These are phyloP conservation scores for baker's yeast (Saccharomyces cerevisiae) DNA, from an alignment of 805 yeast genomes.

Conservation along the genomic window DNA sequence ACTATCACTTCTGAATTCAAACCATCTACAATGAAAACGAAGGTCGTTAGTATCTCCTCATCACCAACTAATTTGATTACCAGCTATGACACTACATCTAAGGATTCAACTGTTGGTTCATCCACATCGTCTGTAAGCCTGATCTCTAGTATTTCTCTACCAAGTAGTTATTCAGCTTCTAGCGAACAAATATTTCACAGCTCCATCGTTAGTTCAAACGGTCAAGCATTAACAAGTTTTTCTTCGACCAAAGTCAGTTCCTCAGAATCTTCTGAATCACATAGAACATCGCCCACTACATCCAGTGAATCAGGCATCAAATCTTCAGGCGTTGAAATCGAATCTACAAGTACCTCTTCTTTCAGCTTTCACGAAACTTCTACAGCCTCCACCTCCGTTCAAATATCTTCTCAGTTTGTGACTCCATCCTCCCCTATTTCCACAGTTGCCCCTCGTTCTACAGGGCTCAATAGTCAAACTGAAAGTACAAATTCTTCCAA, in stretches of 20 bases:
- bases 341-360: not conserved
- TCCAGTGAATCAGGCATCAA: not conserved
- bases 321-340: not conserved
- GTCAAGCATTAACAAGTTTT: not conserved
- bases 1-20: not conserved
- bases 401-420: not conserved
- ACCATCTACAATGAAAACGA: not conserved
- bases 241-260: not conserved
- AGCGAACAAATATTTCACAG: too few relatives aligned
- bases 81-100: not conserved
- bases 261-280: not conserved
- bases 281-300: not conserved
- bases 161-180: too few relatives aligned
- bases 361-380: not conserved
- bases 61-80: not conserved
- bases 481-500: not conserved
- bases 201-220: not conserved
- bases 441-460: not conserved
- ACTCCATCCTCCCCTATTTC: not conserved
- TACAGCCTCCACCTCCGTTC: not conserved
- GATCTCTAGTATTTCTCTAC: not conserved
- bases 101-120: not conserved
- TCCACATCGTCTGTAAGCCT: not conserved
- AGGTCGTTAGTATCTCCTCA: not conserved
- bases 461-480: not conserved